Evolutionary conservation across 306 rosid genomes (phyloP).

Genomic region (Carpinus fangiana): DNA sequence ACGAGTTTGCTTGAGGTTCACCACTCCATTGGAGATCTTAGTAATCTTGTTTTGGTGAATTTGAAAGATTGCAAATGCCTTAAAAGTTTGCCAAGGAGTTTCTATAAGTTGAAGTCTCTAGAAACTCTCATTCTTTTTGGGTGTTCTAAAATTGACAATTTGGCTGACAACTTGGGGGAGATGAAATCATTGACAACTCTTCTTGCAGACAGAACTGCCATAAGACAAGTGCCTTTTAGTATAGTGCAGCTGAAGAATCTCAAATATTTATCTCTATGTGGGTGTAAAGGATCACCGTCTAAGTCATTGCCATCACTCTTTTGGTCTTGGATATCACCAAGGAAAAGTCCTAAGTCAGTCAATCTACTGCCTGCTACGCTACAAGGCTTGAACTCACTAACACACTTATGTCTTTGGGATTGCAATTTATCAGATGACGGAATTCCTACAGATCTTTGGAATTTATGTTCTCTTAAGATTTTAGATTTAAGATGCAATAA

Average conservation of each 20-base stretch:
- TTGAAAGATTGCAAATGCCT: too few relatives aligned
- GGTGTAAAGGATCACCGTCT: constrained; percentile 32
- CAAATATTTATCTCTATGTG: constrained; percentile 36
- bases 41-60: too few relatives aligned
- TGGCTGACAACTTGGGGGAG: constrained; percentile 43
- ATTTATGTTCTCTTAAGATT: neutral
- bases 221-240: constrained; percentile 34
- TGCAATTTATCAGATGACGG: constrained; percentile 14
- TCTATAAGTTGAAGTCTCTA: constrained; percentile 34
- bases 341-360: neutral
- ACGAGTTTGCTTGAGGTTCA: too few relatives aligned
- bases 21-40: too few relatives aligned
- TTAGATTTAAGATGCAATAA: constrained; percentile 4
- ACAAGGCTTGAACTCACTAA: constrained; percentile 15
- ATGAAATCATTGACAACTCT: constrained; percentile 46
- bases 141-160: constrained; percentile 35
- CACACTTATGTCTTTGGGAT: neutral
- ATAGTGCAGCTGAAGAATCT: constrained; percentile 27
- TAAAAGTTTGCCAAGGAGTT: neutral
- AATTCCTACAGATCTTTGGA: constrained; percentile 15
- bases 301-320: constrained; percentile 34
- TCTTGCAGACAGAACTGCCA: constrained; percentile 38
- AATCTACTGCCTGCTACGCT: constrained; percentile 2
- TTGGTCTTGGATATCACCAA: constrained; percentile 42
- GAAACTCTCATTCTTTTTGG: constrained; percentile 42